Evolutionary conservation across 2,329 filamentous ascomycete genomes (phyloP), one percentile per base, ranked within the genome.

Genomic region (Calonectria henricotiae): DNA sequence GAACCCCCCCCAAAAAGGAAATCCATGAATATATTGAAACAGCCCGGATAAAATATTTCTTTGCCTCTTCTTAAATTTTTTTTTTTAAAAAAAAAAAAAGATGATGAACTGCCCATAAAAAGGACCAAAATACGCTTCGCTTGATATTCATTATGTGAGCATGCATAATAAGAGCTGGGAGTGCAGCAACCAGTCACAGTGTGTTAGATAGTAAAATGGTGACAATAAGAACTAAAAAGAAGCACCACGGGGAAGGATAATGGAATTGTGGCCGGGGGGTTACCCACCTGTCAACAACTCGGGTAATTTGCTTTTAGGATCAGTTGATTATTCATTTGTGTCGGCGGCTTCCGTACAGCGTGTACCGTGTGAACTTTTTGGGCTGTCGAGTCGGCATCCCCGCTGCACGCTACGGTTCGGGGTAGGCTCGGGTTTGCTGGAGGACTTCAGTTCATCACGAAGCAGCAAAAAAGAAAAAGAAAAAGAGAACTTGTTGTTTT

Each of bases 321-420:
- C 32, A 39, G 32, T 55, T 55, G 51, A 35, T 35, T 55, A 17
- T 35, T 37, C 51, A 55, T n/a, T 27, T 23, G 51, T 25, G 20
- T 4, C 23, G 23, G 37, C 23, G 51, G 32, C 13, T 39, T 35
- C 27, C 47, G 6, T 25, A 25, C 20, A 25, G 51, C 20, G 12
- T 15, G 51, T 20, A 58, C 51, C n/a, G 51, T 58, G 51, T 55
- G 51, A n/a, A 20, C 20, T 37, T 55, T 12, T 32, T 55, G 11
- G 12, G 32, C 20, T 55, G 51, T 5, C 32, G 41, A 30, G 12
- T 27, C 37, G 9, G 12, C 43, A 49, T 67, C 54, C 64, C 55
- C 54, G 55, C 64, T 41, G 44, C 54, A 51, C 9, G 20, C 8
- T 39, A 20, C 17, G 20, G 20, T 17, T 39, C n/a, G 32, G 32